Evolutionary conservation across 1,284 basidiomycete species (phyloP).

Genomic region (Ceratorhiza oryzae-sativae): DNA sequence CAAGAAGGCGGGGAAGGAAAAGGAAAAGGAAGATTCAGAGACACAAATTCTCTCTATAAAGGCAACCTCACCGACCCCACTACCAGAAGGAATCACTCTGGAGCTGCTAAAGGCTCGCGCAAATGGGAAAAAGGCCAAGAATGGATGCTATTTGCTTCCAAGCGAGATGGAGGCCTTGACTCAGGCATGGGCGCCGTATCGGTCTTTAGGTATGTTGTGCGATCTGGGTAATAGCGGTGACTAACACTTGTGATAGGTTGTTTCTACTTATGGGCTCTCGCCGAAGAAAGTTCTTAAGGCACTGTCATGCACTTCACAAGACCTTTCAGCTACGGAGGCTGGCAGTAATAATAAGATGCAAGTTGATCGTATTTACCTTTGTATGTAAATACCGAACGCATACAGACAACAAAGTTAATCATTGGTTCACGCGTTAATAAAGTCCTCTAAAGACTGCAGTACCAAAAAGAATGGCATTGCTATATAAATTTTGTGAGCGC

Average conservation of each 20-base stretch:
- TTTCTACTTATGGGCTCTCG: conserved; percentile 38
- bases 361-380: too few species aligned
- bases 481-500: too few species aligned
- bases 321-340: too few species aligned
- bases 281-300: conserved; percentile 2
- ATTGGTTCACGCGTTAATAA: too few species aligned
- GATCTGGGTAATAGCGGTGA: neutral
- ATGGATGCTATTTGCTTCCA: conserved; percentile 69
- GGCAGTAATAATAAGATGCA: too few species aligned
- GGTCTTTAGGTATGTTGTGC: conserved; percentile 67
- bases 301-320: too few species aligned
- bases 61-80: conserved; percentile 53
- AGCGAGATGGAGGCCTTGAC: conserved; percentile 84
- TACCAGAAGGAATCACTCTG: conserved; percentile 69
- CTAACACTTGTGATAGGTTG: neutral
- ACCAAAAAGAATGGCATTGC: too few species aligned
- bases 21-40: conserved; percentile 40
- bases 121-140: conserved; percentile 84
- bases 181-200: conserved; percentile 78
- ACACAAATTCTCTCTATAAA: conserved; percentile 42
- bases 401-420: too few species aligned
- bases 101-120: conserved; percentile 69
- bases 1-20: conserved; percentile 59
- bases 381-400: too few species aligned
- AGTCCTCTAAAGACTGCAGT: too few species aligned